Evolutionary conservation across 2,329 filamentous ascomycete species (phyloP), one percentile per base, ranked within the genome.

Genomic region (Shiraia bambusicola): DNA sequence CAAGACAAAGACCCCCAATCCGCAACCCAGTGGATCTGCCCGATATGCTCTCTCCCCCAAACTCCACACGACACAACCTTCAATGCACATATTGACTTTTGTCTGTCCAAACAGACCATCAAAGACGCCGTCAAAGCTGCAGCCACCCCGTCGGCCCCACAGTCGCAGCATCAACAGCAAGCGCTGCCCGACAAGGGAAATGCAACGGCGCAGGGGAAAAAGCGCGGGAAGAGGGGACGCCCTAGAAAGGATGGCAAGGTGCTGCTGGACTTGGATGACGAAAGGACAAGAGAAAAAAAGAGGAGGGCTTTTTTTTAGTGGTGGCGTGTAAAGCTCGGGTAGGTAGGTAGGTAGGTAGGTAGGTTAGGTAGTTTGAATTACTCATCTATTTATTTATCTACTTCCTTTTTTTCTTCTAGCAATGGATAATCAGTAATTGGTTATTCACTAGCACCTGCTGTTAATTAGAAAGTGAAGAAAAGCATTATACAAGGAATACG

Each of bases 31-130:
- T 97, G 91, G 91, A 78, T 85, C 27, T 98, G 93, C 66, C 93
- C 93, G 0, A 87, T 97, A 31, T 98, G 93, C 66, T 71, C 74
- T n/a, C 76, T 84, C 12, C 84, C 88, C 0, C 91, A 96, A 59
- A 60, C 74, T 0, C 80, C 89, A 0, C 78, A 92, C 35, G 89
- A 96, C 63, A 77, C 77, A 32, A 73, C 72, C 0, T 95, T 97
- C 70, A 98, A 98, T 54, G 81, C 86, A 42, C 93, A 98, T 61
- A 90, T 98, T 37, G 93, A 98, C 65, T 79, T 87, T 7, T 98
- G 93, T 65, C 77, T 98, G 1, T 96, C 91, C 1, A 78, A 84
- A 40, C 82, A 87, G 59, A 88, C 89, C 0, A 97, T 98, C 56
- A 85, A 85, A 32, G 88, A 96, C 58, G 86, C 82, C 0, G 84